phyloP scores from a whole-genome alignment of 805 yeast genomes.

The Myxozyma lipomycoides region DNA sequence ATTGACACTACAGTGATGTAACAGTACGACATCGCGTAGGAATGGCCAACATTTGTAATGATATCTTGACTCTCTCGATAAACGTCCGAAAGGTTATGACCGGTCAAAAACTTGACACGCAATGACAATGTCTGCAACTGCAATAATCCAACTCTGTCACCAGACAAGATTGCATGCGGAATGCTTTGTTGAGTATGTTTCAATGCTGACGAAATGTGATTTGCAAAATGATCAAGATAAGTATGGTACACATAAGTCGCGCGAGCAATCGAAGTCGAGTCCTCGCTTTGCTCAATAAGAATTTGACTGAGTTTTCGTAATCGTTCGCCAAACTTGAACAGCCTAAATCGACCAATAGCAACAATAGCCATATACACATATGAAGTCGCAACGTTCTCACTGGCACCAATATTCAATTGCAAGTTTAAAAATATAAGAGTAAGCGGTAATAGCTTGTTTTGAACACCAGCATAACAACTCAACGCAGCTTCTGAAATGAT shows the following conservation, averaged over 20 bases:
- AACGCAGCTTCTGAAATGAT: constrained; percentile 8
- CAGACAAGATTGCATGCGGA: constrained; percentile 14
- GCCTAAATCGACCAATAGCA: constrained; percentile 14
- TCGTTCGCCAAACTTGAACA: constrained; percentile 14
- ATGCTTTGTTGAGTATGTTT: background rate
- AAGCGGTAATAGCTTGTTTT: constrained; percentile 7
- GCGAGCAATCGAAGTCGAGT: constrained; percentile 11
- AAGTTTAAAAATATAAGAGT: constrained; percentile 6
- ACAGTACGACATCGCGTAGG: constrained; percentile 11
- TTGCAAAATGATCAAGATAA: constrained; percentile 13
- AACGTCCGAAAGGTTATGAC: constrained; percentile 4
- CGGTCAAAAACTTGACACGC: constrained; percentile 5
- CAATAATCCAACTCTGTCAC: constrained; percentile 19
- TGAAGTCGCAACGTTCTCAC: constrained; percentile 14
- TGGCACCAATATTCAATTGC: constrained; percentile 15
- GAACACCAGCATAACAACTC: constrained; percentile 13
- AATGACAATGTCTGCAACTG: constrained; percentile 16
- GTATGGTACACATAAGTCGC: constrained; percentile 6
- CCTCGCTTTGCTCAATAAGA: constrained; percentile 1
- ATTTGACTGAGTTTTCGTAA: constrained; percentile 3
- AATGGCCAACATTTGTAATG: constrained; percentile 1
- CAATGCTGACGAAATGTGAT: background rate
- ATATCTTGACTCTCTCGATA: constrained; percentile 1
- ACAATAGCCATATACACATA: constrained; percentile 20
- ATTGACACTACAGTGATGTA: constrained; percentile 7